Percentiles rank a stretch among this genome's conserved stretches.
Evolutionary conservation across 257 asterid species (phyloP).

Genomic region (Mentha longifolia): DNA sequence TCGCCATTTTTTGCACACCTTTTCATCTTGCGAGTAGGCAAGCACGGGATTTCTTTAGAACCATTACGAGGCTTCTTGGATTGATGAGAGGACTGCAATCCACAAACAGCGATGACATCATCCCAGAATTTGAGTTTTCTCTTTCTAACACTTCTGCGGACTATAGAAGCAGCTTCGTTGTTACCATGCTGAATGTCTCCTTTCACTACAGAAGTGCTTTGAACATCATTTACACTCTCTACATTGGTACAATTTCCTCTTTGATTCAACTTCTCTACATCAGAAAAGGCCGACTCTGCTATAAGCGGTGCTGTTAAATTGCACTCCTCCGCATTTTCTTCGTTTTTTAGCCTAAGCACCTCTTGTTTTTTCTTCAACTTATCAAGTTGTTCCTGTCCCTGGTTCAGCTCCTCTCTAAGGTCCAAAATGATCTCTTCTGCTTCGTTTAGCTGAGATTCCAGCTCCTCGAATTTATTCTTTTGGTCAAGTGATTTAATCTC

Average conservation of each 20-base stretch:
- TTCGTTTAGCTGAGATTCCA: constrained; percentile 81
- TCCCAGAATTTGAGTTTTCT: constrained; percentile 63
- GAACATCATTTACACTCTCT: constrained; percentile 29
- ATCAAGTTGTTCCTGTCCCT: constrained; percentile 50
- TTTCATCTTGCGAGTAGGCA: constrained; percentile 29
- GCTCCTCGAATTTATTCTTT: constrained; percentile 54
- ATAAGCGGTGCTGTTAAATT: constrained; percentile 5
- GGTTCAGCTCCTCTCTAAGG: constrained; percentile 63
- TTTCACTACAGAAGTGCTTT: constrained; percentile 31
- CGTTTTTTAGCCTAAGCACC: constrained; percentile 29
- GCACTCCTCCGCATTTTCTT: constrained; percentile 31
- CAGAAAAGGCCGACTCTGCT: constrained; percentile 34
- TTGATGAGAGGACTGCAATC: constrained; percentile 36
- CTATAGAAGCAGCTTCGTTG: constrained; percentile 39
- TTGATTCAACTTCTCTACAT: constrained; percentile 32
- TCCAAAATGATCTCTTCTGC: constrained; percentile 77
- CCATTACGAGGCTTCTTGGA: constrained; percentile 39
- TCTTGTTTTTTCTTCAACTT: constrained; percentile 41
- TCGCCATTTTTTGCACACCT: constrained; percentile 29
- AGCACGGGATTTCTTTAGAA: constrained; percentile 7
- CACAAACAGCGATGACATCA: constrained; percentile 42
- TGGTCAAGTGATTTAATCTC: constrained; percentile 44
- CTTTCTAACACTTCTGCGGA: constrained; percentile 68
- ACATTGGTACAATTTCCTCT: constrained; percentile 20
- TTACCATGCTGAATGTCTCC: constrained; percentile 39